Evolutionary conservation across 345 rosid genomes (phyloP), one percentile per base, ranked within the genome.

Genomic region (Cardamine chenopodiifolia): DNA sequence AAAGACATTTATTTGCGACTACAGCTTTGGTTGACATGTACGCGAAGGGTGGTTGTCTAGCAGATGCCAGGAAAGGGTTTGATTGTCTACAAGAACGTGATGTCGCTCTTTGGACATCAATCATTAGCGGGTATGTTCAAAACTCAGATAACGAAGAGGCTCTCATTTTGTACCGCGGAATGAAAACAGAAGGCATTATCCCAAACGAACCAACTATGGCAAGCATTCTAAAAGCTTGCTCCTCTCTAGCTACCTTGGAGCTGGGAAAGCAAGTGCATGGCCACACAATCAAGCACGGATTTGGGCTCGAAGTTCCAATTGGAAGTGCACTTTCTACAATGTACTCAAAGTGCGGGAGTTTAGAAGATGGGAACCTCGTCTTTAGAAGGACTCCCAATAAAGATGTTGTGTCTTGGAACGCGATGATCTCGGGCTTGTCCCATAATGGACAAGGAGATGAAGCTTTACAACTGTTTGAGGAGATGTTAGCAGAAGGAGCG

Each of bases 1-100:
- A 81, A 61, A 80, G 76, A 31, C 97, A 89, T 66, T 70, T 87
- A 50, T 87, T 78, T 68, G 82, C 87, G 23, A 66, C 76, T 34
- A 86, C 90, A 1, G 90, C 90, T 75, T 81, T 93, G 81, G 93
- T 89, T 66, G 89, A 89, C 74, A 86, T 91, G 80, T 93, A 93
- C 61, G 88, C 92, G 5, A 89, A 90, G 67, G 84, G 84, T 25
- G 85, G 84, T 22, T 66, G 68, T 65, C 70, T 78, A 53, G 68
- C 26, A 25, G 90, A 80, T 50, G 93, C 97, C 10, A 77, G 83
- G 78, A 87, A 81, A 78, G 85, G 88, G 55, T 86, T 90, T 77
- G 80, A 80, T 44, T 61, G 77, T 77, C 79, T 88, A 49, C 85
- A 70, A 40, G 64, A 74, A 32, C 80, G 74, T 52, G 89, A 90